Percentiles rank a stretch among this genome's conserved stretches.
phyloP scores from a whole-genome alignment of 108 stramenopile genomes.

The Cyclotella choctawhatcheeana region DNA sequence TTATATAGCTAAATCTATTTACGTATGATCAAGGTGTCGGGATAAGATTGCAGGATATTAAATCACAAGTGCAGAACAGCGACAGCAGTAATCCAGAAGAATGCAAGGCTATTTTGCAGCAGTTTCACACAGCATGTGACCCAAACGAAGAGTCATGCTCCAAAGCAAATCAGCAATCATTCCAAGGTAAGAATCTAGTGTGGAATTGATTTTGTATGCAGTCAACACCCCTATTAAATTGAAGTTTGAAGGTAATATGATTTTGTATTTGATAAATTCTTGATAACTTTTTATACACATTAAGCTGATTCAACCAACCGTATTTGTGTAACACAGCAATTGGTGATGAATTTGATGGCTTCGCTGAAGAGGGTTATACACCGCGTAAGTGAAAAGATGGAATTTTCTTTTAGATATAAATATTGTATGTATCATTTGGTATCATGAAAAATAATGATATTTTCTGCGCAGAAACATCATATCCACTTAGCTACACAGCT shows the following conservation, averaged over 20 bases:
- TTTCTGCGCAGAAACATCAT: no score
- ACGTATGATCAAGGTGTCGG: not conserved
- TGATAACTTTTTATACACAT: not conserved
- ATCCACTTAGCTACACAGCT: not conserved
- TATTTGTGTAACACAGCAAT: not conserved
- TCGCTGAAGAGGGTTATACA: not conserved
- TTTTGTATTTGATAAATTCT: not conserved
- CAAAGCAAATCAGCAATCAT: not conserved
- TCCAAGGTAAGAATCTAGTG: not conserved
- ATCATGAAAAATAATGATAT: no score
- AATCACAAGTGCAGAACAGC: not conserved
- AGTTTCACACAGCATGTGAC: not conserved
- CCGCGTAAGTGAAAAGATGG: no score
- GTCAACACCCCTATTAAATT: not conserved
- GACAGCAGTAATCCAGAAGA: not conserved
- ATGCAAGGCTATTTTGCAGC: not conserved
- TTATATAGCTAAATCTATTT: not conserved
- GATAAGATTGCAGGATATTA: not conserved
- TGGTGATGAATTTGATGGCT: no score
- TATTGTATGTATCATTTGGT: no score
- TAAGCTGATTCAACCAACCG: not conserved
- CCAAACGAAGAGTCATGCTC: not conserved
- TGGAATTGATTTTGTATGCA: no score
- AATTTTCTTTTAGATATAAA: no score
- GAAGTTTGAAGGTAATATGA: not conserved